Conservation (phyloP, 202 grass and related monocot species). For the Schoenoplectus triqueter region DNA sequence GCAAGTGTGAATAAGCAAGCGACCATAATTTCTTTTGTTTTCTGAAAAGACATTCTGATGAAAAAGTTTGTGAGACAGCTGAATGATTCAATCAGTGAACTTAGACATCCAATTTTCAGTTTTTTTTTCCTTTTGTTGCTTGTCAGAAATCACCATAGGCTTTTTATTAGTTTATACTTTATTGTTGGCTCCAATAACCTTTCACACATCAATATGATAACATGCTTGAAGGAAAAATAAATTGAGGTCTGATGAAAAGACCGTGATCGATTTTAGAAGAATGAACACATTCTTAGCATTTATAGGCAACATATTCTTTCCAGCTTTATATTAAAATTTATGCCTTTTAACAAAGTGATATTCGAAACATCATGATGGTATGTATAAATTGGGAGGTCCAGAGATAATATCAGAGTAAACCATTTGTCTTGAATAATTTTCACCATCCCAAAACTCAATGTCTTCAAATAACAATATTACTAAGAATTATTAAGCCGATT, state of each 20-base stretch:
- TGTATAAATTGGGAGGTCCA: constrained; percentile 39
- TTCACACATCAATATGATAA: not conserved
- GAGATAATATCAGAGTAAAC: constrained; percentile 3
- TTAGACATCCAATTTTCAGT: not conserved
- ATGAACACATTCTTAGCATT: not conserved
- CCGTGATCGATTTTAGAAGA: not conserved
- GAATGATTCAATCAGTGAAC: not conserved
- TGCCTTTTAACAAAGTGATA: constrained; percentile 25
- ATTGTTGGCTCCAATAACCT: not conserved
- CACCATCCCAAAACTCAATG: constrained; percentile 36
- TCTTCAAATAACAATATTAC: not conserved
- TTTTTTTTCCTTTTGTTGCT: not conserved
- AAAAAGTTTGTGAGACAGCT: not conserved
- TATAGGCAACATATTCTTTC: constrained; percentile 19
- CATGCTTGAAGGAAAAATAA: constrained; percentile 14
- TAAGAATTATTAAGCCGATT: constrained; percentile 47
- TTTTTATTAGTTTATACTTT: constrained; percentile 22
- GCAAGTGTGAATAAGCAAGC: not conserved
- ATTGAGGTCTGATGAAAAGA: constrained; percentile 4
- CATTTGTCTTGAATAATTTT: constrained; percentile 38
- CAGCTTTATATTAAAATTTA: not conserved
- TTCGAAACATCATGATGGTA: constrained; percentile 15
- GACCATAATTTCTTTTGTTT: not conserved
- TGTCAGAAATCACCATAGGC: not conserved
- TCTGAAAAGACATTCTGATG: not conserved